phyloP scores from a whole-genome alignment of 2,329 filamentous ascomycete genomes.

The Penicillium sp. region DNA sequence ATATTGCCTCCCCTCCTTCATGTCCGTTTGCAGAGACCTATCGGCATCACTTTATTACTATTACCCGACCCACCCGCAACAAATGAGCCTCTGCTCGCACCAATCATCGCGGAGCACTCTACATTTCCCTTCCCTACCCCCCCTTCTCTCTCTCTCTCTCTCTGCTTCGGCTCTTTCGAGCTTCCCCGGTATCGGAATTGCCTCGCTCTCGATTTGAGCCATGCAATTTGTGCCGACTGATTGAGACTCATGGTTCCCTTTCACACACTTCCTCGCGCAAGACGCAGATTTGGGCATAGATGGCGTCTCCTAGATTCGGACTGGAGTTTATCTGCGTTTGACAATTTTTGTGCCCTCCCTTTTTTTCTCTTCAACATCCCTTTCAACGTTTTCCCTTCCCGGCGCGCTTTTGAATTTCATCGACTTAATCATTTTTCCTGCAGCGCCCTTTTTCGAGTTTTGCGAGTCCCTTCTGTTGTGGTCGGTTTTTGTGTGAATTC shows the following conservation, averaged over 20 bases:
- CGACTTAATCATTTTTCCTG: not conserved
- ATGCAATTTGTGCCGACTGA: no score
- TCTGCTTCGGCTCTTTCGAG: not conserved
- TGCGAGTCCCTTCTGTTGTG: not conserved
- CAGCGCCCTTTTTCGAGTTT: not conserved
- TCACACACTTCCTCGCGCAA: constrained; percentile 4
- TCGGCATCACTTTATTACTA: constrained; percentile 5
- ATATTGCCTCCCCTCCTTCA: not conserved
- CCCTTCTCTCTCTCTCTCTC: no score
- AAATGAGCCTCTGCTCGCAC: not conserved
- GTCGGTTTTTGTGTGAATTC: not conserved
- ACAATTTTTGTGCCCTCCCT: not conserved
- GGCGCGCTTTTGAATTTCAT: no score
- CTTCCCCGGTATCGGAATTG: no score
- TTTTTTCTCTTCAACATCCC: constrained; percentile 1
- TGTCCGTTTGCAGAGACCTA: constrained; percentile 11
- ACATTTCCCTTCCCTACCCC: constrained; percentile 4
- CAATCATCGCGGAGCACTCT: not conserved
- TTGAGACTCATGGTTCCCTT: not conserved
- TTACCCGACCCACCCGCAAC: not conserved
- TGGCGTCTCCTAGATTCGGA: constrained; percentile 20
- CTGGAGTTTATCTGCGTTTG: constrained; percentile 13
- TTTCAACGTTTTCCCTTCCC: not conserved
- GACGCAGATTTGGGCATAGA: constrained; percentile 20
- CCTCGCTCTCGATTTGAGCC: no score